These are phyloP conservation scores for Apiospora marii DNA, from an alignment of 2,329 filamentous ascomycete genomes.

Conservation along the genomic window DNA sequence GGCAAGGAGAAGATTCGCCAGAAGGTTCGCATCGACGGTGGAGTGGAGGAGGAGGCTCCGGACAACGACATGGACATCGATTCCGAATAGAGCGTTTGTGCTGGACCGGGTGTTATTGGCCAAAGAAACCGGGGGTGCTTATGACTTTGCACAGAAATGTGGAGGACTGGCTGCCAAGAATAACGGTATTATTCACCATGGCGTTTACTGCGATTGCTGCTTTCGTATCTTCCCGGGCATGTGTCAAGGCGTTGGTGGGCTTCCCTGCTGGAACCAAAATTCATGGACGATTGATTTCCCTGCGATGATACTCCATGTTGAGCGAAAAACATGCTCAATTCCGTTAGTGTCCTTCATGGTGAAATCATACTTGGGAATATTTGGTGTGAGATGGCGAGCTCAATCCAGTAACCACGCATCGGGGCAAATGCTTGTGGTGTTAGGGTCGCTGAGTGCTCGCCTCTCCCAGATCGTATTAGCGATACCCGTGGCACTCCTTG, in stretches of 20 bases:
- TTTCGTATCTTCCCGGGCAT: slow-evolving; percentile 34
- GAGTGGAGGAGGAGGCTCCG: slow-evolving; percentile 47
- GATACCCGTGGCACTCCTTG: neutral
- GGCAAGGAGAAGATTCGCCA: slow-evolving; percentile 50
- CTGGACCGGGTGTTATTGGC: neutral
- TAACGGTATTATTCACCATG: slow-evolving; percentile 29
- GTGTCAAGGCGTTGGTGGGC: slow-evolving; percentile 40
- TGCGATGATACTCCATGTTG: slow-evolving; percentile 3
- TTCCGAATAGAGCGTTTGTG: slow-evolving; percentile 38
- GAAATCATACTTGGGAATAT: neutral
- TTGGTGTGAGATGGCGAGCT: neutral
- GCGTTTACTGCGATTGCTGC: slow-evolving; percentile 37
- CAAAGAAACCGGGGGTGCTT: neutral
- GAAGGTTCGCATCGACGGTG: slow-evolving; percentile 48
- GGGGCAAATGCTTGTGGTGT: neutral
- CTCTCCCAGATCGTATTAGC: neutral
- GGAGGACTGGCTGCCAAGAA: slow-evolving; percentile 2
- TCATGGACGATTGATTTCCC: slow-evolving; percentile 22
- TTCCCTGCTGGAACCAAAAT: slow-evolving; percentile 24
- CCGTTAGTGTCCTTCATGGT: neutral
- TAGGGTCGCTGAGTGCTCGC: neutral
- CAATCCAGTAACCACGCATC: neutral
- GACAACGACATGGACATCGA: slow-evolving; percentile 36
- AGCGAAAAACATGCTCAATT: slow-evolving; percentile 1
- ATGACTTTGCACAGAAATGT: neutral